Percentiles rank a stretch among this genome's conserved stretches.
phyloP scores from a whole-genome alignment of 2,329 filamentous ascomycete genomes.

The Verticillium nonalfalfae region DNA sequence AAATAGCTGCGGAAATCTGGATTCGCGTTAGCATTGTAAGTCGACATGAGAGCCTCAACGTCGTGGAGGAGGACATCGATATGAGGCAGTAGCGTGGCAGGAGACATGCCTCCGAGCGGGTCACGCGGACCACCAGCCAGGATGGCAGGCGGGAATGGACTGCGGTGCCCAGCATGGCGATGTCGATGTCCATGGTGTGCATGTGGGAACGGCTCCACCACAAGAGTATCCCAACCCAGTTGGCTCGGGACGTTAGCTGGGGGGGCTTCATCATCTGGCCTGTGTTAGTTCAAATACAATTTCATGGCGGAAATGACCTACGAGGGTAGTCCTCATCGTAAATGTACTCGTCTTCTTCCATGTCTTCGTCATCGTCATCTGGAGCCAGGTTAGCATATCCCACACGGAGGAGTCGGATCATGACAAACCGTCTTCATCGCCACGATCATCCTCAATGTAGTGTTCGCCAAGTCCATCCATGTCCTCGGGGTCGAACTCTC shows the following conservation, averaged over 20 bases:
- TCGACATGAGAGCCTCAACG: neutral
- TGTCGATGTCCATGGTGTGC: conserved; percentile 42
- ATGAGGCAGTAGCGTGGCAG: conserved; percentile 1
- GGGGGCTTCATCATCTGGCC: conserved; percentile 33
- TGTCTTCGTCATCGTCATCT: conserved; percentile 55
- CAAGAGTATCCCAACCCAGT: conserved; percentile 52
- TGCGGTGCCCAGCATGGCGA: conserved; percentile 42
- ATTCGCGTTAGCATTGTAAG: conserved; percentile 8
- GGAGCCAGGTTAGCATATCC: conserved; percentile 14
- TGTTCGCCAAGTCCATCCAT: conserved; percentile 44
- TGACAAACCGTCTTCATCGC: conserved; percentile 50
- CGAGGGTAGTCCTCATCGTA: conserved; percentile 54
- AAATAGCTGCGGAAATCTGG: conserved; percentile 43
- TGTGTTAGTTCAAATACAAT: neutral
- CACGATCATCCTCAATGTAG: conserved; percentile 44
- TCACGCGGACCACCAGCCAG: conserved; percentile 53
- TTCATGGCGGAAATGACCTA: conserved; percentile 27
- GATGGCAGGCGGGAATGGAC: conserved; percentile 52
- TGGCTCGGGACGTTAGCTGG: conserved; percentile 35
- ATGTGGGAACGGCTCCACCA: conserved; percentile 41
- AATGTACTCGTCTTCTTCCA: conserved; percentile 61
- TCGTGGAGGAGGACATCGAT: conserved; percentile 1
- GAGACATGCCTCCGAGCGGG: conserved; percentile 39
- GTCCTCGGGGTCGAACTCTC: conserved; percentile 48
- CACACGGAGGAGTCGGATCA: neutral